Evolutionary conservation across 2,329 filamentous ascomycete genomes (phyloP), one percentile per base, ranked within the genome.

Genomic region (Trichoderma sp.): DNA sequence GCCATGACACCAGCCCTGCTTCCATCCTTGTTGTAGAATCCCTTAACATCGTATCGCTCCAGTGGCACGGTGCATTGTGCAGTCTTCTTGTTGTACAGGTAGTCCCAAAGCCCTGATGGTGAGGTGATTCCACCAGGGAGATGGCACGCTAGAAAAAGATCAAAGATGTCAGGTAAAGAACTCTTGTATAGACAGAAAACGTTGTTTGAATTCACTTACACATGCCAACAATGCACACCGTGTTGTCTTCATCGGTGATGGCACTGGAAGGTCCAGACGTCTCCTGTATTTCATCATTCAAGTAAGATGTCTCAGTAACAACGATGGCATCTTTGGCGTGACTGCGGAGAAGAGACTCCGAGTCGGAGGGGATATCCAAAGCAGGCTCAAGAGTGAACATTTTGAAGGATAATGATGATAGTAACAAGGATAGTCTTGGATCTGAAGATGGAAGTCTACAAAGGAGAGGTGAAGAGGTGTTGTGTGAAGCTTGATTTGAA

Each of bases 71-170:
- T 69, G 24, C 73, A 73, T 16, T 72, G 73, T 4, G 72, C 75
- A 63, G 74, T 73, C 13, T 71, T 71, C 21, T 76, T 75, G 62
- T 77, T 76, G 37, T 74, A n/a, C 0, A 80, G 71, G 16, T 79
- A 70, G 49, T 78, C 74, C 77, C 77, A 80, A 60, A 76, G 63
- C 53, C 63, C 63, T 14, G 63, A 66, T 35, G 63, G 63, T 35
- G 63, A 66, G 63, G 63, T 66, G 53, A 66, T 66, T 58, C 63
- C 63, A 29, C 63, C 63, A 35, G 63, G 63, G 53, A 66, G 63
- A 66, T 66, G 63, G 63, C 63, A 66, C 19, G 63, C 63, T 66
- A n/a, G 16, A 43, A 27, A n/a, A 8, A 19, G 8, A 19, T 3
- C 14, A 53, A 29, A 1, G 4, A 14, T 31, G 16, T 66, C 24